Base-by-base conservation (phyloP, 129 eudicot species). In the Heracleum sosnowskyi region DNA sequence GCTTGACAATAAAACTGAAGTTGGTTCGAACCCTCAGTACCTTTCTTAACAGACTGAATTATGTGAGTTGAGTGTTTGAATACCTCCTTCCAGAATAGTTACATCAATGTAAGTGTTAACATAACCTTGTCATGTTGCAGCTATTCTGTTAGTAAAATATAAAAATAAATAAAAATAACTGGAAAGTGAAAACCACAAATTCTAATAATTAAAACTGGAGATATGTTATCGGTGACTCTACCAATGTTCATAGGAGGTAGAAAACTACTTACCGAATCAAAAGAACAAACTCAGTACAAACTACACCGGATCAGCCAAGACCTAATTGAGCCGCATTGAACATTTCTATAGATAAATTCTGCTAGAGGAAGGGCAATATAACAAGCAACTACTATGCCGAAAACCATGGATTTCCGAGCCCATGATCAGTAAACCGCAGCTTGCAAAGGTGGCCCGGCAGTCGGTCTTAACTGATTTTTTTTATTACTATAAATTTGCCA, bases 201-300 rank as follows among this genome's bases (percentile, higher is more conserved):
- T 2, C 39, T 36, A 5, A 47, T 22, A 47, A 47, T 47, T 3
- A 45, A 47, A 5, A 15, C 55, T 16, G 22, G 22, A 47, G 22
- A 47, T 47, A 3, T 47, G 20, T 47, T 15, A 11, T 12, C 4
- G 17, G n/a, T 75, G 70, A 40, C n/a, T 75, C 28, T 84, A 93
- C 97, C 97, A 69, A 88, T 89, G 85, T 88, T 94, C 88, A 94
- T 94, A 75, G 98, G 91, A 6, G 98, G 97, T 39, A 96, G 97
- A 31, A n/a, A n/a, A 94, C 76, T 22, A 93, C 88, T 78, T 75
- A 94, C 77, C 91, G 97, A 78, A 91, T 81, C 75, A 88, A 81
- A 82, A 94, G 98, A 72, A 88, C 88, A 69, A 88, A 94, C 29
- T 82, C 72, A 37, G 68, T 90, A 90, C 29, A 94, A 78, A 34